Conservation (phyloP, 176 grass and related monocot genomes). For the Rhynchospora tenuis region DNA sequence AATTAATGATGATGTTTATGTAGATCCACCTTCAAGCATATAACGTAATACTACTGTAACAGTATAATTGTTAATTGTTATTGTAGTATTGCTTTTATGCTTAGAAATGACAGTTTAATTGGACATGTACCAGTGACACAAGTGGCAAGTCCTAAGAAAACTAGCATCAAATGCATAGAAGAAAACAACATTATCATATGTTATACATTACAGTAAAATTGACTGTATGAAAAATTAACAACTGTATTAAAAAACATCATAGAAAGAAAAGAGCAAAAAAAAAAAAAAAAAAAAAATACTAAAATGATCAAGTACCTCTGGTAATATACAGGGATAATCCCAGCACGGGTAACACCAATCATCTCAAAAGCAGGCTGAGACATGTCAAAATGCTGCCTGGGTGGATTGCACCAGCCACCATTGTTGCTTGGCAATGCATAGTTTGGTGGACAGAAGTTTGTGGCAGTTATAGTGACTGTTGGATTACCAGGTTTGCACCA, state of each 20-base stretch:
- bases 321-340: slow-evolving; percentile 23
- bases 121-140: no score
- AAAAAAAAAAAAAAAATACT: not conserved
- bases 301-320: slow-evolving; percentile 14
- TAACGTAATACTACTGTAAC: no score
- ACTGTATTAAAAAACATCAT: not conserved
- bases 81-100: no score
- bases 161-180: no score
- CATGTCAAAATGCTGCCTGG: slow-evolving; percentile 62
- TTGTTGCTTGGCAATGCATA: slow-evolving; percentile 29
- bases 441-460: slow-evolving; percentile 71
- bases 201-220: no score
- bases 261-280: not conserved
- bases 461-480: slow-evolving; percentile 42
- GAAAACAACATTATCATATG: no score
- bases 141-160: no score
- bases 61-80: no score
- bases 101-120: no score
- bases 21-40: no score
- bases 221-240: no score
- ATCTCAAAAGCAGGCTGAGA: slow-evolving; percentile 23
- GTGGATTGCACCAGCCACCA: slow-evolving; percentile 73
- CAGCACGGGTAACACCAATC: slow-evolving; percentile 16
- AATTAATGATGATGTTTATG: not conserved
- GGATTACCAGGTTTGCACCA: slow-evolving; percentile 26